Percentiles rank a stretch among this genome's conserved stretches.
phyloP scores from a whole-genome alignment of 2,329 filamentous ascomycete species.

The Fusarium luffae region DNA sequence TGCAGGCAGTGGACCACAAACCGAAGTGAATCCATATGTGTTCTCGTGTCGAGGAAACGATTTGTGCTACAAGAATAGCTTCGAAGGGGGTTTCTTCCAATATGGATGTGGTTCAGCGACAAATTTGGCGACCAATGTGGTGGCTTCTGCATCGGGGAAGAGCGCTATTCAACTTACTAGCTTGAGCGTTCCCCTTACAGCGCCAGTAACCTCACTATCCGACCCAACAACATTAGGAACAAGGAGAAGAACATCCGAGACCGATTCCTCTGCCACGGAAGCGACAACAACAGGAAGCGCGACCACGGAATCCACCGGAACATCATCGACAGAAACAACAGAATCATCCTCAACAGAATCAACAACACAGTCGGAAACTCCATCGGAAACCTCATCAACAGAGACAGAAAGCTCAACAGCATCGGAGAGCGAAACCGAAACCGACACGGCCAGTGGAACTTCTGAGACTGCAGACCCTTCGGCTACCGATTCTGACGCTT shows the following conservation, averaged over 20 bases:
- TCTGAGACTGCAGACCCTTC: constrained; percentile 39
- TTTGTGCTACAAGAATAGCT: constrained; percentile 67
- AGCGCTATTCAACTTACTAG: constrained; percentile 50
- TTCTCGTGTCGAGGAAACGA: constrained; percentile 64
- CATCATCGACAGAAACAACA: constrained; percentile 22
- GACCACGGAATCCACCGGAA: constrained; percentile 20
- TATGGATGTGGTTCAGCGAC: constrained; percentile 66
- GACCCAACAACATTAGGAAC: constrained; percentile 56
- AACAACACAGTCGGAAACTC: constrained; percentile 7
- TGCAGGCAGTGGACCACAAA: constrained; percentile 60
- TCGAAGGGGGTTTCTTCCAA: constrained; percentile 66
- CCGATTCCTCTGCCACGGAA: constrained; percentile 13
- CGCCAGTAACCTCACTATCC: constrained; percentile 52
- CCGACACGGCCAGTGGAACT: constrained; percentile 21
- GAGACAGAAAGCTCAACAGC: constrained; percentile 21
- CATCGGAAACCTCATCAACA: constrained; percentile 24
- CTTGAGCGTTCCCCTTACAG: constrained; percentile 56
- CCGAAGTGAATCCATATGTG: constrained; percentile 65
- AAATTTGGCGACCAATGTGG: constrained; percentile 60
- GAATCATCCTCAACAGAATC: constrained; percentile 19
- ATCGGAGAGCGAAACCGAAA: constrained; percentile 25
- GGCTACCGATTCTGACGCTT: constrained; percentile 35
- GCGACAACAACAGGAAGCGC: constrained; percentile 17
- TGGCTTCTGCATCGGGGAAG: constrained; percentile 58
- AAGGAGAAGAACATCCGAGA: constrained; percentile 27